These are phyloP conservation scores for Eleusine coracana DNA, from an alignment of 176 grass and related monocot genomes.

Conservation along the genomic window DNA sequence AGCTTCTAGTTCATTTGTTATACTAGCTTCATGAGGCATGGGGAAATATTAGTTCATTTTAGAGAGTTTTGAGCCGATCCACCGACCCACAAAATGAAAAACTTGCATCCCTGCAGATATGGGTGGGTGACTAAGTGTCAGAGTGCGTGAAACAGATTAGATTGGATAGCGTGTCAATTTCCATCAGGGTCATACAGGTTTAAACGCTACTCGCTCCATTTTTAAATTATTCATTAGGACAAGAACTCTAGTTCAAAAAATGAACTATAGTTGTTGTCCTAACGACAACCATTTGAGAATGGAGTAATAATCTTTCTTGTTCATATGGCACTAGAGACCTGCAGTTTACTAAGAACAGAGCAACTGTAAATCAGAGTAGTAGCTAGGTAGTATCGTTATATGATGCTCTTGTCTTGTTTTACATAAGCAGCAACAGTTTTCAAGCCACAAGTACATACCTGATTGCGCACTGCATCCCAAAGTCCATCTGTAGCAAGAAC, in stretches of 20 bases:
- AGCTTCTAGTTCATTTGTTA: no score
- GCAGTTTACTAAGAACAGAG: neutral
- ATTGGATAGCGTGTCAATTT: neutral
- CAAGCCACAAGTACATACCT: conserved; percentile 46
- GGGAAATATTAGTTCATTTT: no score
- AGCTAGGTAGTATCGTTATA: neutral
- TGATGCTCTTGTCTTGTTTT: neutral
- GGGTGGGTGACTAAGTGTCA: neutral
- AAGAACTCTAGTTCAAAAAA: no score
- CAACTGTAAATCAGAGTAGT: neutral
- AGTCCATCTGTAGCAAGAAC: conserved; percentile 88
- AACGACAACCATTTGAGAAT: no score
- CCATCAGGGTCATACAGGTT: neutral
- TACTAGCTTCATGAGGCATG: no score
- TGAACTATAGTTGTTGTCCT: no score
- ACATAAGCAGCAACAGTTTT: neutral
- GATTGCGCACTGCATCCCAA: conserved; percentile 80
- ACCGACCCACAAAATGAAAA: no score
- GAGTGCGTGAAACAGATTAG: neutral
- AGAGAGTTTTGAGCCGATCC: no score
- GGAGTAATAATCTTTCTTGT: neutral
- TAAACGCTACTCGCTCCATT: neutral
- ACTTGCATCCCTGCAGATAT: neutral
- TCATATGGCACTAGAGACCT: neutral
- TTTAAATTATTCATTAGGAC: no score